Evolutionary conservation across 768 basidiomycete species (phyloP), one percentile per base, ranked within the genome.

Genomic region (Tricholoma terreum): DNA sequence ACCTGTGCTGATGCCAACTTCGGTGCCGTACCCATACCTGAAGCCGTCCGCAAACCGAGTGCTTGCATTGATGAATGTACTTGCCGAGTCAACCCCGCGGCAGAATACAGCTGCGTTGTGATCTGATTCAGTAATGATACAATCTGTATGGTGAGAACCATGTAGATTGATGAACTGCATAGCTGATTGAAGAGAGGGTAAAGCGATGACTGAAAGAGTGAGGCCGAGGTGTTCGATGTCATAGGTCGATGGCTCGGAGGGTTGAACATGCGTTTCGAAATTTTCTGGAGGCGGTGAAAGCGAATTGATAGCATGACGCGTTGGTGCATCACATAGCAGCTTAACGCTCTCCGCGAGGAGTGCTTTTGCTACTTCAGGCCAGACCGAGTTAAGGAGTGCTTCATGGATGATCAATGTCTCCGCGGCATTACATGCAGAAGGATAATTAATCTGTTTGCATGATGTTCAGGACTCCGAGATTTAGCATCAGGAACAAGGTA

Each of bases 31-130:
- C 0, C 97, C 97, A 68, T 94, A 98, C 58, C 96, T 75, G 73
- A 95, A 97, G 11, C 97, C 96, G 71, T 99, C 97, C 0, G 95
- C 89, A 69, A 99, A 98, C 35, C 97, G 83, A 9, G 97, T 98
- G 66, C 90, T 93, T 6, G 95, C 95, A 65, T 99, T 98, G 58
- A 96, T 82, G 65, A 89, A 99, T 4, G 92, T 92, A 30, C 94
- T 92, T 0, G 96, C 90, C 0, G 90, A 90, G 70, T 96, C 95
- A 21, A 98, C 87, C 6, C 92, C 92, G 15, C 89, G 81, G 69
- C 87, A 91, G 76, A 98, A 99, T 30, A 75, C 76, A 30, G 84
- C 79, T 35, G 83, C 85, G 30, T 87, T 82, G 7, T 65, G 62
- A 2, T 84, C 80, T 45, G 84, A 81, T 71, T 97, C 92, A 5